Conservation (phyloP, 768 basidiomycete species). For the Collybiopsis luxurians region DNA sequence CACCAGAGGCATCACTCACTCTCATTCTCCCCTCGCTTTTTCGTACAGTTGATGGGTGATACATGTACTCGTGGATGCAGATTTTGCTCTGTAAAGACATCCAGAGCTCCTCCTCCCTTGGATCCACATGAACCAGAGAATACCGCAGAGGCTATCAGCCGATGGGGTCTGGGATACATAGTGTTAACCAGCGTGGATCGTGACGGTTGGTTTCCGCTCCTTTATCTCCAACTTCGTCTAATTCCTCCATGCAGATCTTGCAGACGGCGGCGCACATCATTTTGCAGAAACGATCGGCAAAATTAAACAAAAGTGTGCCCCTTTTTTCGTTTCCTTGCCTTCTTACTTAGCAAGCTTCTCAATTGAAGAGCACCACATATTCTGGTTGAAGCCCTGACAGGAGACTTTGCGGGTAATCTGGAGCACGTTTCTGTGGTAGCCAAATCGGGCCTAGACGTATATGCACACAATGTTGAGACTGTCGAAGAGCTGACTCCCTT, state of each 20-base stretch:
- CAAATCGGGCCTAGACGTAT: conserved; percentile 92
- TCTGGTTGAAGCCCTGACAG: conserved; percentile 94
- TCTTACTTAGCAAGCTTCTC: conserved; percentile 1
- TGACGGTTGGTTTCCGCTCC: conserved; percentile 58
- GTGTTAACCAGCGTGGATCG: conserved; percentile 96
- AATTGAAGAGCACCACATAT: conserved; percentile 82
- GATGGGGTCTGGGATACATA: conserved; percentile 98
- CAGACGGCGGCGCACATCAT: conserved; percentile 89
- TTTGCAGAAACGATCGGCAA: conserved; percentile 94
- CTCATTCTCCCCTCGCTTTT: too few relatives aligned
- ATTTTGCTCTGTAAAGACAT: conserved; percentile 97
- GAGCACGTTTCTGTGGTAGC: conserved; percentile 81
- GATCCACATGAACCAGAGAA: conserved; percentile 98
- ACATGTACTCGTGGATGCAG: conserved; percentile 97
- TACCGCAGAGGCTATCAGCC: conserved; percentile 95
- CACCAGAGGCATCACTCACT: conserved; percentile 2
- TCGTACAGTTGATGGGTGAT: conserved; percentile 92
- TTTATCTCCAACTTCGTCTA: neutral
- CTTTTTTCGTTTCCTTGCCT: neutral
- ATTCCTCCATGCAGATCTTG: conserved; percentile 59
- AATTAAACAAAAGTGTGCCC: conserved; percentile 87
- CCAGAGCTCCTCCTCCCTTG: conserved; percentile 79
- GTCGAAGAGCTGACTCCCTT: conserved; percentile 92
- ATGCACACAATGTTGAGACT: conserved; percentile 97
- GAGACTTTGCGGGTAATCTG: conserved; percentile 84